Base-by-base conservation (phyloP, 1,284 basidiomycete genomes). In the Xanthoconium separans region DNA sequence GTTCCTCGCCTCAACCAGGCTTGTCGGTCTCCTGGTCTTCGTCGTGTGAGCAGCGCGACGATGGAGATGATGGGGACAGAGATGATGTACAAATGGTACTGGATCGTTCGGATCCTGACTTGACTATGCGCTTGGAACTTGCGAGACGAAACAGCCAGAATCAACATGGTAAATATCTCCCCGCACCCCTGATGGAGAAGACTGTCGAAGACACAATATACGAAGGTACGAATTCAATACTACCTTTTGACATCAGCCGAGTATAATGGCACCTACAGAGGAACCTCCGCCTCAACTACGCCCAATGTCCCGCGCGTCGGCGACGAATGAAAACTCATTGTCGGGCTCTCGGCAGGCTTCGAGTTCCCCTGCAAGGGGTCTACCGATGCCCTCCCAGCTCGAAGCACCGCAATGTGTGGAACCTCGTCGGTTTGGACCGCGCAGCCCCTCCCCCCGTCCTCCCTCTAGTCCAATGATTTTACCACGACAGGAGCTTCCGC, bases 101-200 rank as follows among this genome's bases (percentile, higher is more conserved):
- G 59, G 83, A 87, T 58, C 75, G 80, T 43, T 89, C 86, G 13
- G 91, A 93, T 63, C 78, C 82, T 57, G 85, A 93, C 64, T 74
- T 95, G 52, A 79, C 83, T 27, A 77, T 81, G 71, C 83, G 87
- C 44, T 72, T 95, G 51, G 89, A 89, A 58, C 73, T 94, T 46
- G 93, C 92, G 7, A 77, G 89, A 57, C 79, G 81, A 58, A 95
- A 95, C 68, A 92, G 90, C 65, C 78, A 85, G 68, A 89, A 81
- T 66, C 90, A 92, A 61, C 77, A 81, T 56, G 77, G 75, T 16
- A 77, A 78, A 44, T 74, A 75, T 47, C 57, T 75, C 34, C 62
- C 72, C 9, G 58, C 63, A 46, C 44, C 77, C 52, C 61, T 71
- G 9, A 62, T 78, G 58, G 80, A 83, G n/a, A 66, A 66, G 18